These are phyloP conservation scores for Maudiozyma barnettii DNA, from an alignment of 805 yeast genomes.

Conservation along the genomic window DNA sequence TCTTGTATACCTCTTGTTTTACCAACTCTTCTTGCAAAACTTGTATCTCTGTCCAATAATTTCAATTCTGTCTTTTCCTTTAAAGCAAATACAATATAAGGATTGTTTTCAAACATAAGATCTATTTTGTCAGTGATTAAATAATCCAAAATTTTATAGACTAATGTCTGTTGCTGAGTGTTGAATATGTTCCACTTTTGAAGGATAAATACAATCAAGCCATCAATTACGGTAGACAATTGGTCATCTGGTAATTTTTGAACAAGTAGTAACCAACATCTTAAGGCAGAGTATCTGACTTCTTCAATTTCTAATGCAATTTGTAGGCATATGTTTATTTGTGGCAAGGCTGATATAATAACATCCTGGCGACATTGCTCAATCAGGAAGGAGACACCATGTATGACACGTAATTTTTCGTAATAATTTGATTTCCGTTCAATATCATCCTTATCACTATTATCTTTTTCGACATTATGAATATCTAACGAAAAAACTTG, in stretches of 20 bases:
- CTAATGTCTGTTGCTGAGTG: constrained; percentile 39
- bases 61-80: constrained; percentile 52
- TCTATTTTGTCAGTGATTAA: constrained; percentile 18
- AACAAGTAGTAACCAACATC: constrained; percentile 60
- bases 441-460: constrained; percentile 63
- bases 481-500: constrained; percentile 49
- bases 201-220: constrained; percentile 60
- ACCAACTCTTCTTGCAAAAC: constrained; percentile 40
- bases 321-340: constrained; percentile 76
- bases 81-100: constrained; percentile 54
- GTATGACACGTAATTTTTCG: constrained; percentile 60
- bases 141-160: constrained; percentile 40
- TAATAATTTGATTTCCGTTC: constrained; percentile 63
- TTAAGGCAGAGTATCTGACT: constrained; percentile 51
- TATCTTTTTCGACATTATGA: not conserved
- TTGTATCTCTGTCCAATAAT: constrained; percentile 39
- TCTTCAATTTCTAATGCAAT: constrained; percentile 58
- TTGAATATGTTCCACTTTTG: constrained; percentile 55
- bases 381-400: constrained; percentile 64
- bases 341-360: constrained; percentile 66
- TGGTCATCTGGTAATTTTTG: constrained; percentile 46
- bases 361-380: constrained; percentile 39
- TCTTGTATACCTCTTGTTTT: constrained; percentile 18
- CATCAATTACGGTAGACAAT: constrained; percentile 58
- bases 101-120: constrained; percentile 17